Base-by-base conservation (phyloP, 2,329 filamentous ascomycete species). In the Sphaceloma murrayae region DNA sequence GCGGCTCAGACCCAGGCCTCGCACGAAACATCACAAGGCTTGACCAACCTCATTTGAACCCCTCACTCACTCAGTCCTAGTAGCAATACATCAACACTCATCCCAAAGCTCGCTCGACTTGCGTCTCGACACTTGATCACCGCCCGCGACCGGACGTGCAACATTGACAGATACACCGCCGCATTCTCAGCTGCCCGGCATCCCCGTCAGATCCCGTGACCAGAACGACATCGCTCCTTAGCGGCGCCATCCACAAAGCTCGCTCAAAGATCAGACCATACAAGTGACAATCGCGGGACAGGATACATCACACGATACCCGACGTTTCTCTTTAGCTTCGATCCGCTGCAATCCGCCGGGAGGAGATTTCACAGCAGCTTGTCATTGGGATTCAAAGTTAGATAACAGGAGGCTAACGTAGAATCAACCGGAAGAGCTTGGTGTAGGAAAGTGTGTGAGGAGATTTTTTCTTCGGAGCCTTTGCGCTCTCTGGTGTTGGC, bases 1-100 rank as follows among this genome's bases (percentile, higher is more conserved):
- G 16, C 24, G 36, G 36, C 36, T 40, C 36, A 29, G 11, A 10
- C n/a, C 24, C 36, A 40, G 36, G 36, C 36, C 36, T 40, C 36
- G 30, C 22, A 26, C 36, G 36, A 40, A 40, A 40, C 36, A 40
- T 40, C 24, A 40, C 36, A 40, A 40, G 36, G 36, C 36, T 40
- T 26, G 36, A 16, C 18, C 36, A 40, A 30, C 13, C 24, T 40
- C 36, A 30, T 40, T 40, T 19, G 36, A 40, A 16, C 36, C 22
- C 36, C 36, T 24, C 36, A n/a, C 36, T 40, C 36, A 40, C 36
- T 40, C n/a, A 16, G 19, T 19, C 5, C 9, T 40, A 40, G 36
- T n/a, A 40, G n/a, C 8, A 10, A 27, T 13, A 13, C 13, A 40
- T 29, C 11, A 17, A 40, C 22, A 30, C 22, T 24, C 22, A 14